Percentiles rank a stretch among this genome's conserved stretches.
These are phyloP conservation scores for Termitomyces eurrhizus DNA, from an alignment of 768 basidiomycete genomes.

Conservation along the genomic window DNA sequence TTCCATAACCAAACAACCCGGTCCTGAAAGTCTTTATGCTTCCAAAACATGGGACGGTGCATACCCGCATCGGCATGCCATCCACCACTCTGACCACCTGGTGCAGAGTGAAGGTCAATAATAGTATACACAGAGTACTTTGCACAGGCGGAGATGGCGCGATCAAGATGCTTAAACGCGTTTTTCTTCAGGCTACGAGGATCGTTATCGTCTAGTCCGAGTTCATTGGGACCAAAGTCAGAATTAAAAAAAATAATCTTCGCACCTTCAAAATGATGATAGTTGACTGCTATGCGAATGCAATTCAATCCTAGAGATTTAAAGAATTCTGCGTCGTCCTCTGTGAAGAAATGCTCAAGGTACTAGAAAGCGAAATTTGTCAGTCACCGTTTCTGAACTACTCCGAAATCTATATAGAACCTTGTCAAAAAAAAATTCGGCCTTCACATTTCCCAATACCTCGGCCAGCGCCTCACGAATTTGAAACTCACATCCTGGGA, in stretches of 20 bases:
- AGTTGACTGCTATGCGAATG: slow-evolving; percentile 72
- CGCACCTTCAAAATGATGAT: slow-evolving; percentile 63
- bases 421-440: slow-evolving; percentile 82
- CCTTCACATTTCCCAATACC: slow-evolving; percentile 60
- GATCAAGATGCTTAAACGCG: slow-evolving; percentile 81
- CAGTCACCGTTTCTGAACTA: background rate
- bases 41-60: slow-evolving; percentile 72
- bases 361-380: slow-evolving; percentile 42
- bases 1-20: slow-evolving; percentile 74
- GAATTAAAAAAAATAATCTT: background rate
- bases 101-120: slow-evolving; percentile 75
- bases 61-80: slow-evolving; percentile 82
- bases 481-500: slow-evolving; percentile 78
- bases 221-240: background rate
- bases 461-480: slow-evolving; percentile 66
- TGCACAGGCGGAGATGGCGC: slow-evolving; percentile 71
- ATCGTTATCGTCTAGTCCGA: slow-evolving; percentile 57
- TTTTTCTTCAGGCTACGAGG: slow-evolving; percentile 69
- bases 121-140: slow-evolving; percentile 74
- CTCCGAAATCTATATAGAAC: slow-evolving; percentile 24
- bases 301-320: slow-evolving; percentile 76
- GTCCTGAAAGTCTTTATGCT: slow-evolving; percentile 83
- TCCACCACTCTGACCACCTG: slow-evolving; percentile 67
- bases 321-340: slow-evolving; percentile 72
- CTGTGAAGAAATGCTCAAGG: slow-evolving; percentile 78